phyloP scores from a whole-genome alignment of 2,329 filamentous ascomycete genomes.

The Claviceps sp. region DNA sequence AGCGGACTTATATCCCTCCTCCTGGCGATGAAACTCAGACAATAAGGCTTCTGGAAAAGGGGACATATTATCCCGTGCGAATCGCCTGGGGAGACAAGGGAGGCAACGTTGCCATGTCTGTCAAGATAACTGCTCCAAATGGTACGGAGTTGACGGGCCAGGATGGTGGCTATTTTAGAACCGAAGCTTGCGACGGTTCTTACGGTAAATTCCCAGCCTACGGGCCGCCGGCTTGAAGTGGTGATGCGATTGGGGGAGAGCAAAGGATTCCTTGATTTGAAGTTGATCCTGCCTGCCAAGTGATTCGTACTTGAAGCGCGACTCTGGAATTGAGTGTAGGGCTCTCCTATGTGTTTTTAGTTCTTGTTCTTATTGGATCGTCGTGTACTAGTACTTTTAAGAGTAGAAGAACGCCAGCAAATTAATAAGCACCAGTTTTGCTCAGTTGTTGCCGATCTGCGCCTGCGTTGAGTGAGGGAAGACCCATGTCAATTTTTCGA shows the following conservation, averaged over 20 bases:
- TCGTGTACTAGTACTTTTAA: too few relatives aligned
- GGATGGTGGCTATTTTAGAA: constrained; percentile 7
- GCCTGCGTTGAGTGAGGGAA: background rate
- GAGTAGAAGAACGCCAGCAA: too few relatives aligned
- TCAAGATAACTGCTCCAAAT: constrained; percentile 7
- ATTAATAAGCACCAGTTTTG: too few relatives aligned
- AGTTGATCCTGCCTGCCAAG: background rate
- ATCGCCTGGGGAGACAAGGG: constrained; percentile 7
- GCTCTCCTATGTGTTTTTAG: background rate
- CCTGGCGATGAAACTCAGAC: constrained; percentile 7
- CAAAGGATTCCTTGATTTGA: background rate
- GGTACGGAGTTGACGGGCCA: constrained; percentile 6
- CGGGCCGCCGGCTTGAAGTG: constrained; percentile 1
- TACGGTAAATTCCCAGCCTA: constrained; percentile 7
- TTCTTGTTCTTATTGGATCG: background rate
- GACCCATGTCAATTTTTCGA: too few relatives aligned
- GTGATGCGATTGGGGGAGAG: background rate
- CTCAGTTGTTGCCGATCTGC: too few relatives aligned
- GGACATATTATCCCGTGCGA: constrained; percentile 6
- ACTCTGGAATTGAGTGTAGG: background rate
- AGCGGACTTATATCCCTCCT: constrained; percentile 8
- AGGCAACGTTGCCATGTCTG: constrained; percentile 6
- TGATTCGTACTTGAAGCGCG: background rate
- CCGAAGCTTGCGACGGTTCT: constrained; percentile 7
- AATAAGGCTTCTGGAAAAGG: constrained; percentile 5